phyloP scores from a whole-genome alignment of 1,139 yeast genomes.

The Blastobotrys proliferans region DNA sequence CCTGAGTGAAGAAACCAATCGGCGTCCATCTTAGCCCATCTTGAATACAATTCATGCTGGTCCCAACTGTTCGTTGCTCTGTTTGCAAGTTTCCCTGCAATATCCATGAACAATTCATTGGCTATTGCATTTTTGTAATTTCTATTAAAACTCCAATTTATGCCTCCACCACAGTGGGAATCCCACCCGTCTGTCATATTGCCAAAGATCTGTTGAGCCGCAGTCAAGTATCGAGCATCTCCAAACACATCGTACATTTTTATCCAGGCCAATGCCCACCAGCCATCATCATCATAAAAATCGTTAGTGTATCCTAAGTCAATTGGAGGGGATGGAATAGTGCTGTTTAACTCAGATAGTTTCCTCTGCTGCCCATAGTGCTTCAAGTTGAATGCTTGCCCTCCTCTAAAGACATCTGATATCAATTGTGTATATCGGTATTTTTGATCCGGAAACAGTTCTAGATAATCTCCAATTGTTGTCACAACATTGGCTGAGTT shows the following conservation, averaged over 20 bases:
- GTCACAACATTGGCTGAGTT: slow-evolving; percentile 18
- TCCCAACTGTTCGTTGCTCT: slow-evolving; percentile 7
- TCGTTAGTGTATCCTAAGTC: slow-evolving; percentile 17
- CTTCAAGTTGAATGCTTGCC: too few species aligned
- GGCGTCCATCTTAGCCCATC: slow-evolving; percentile 19
- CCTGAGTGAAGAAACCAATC: slow-evolving; percentile 17
- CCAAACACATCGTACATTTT: slow-evolving; percentile 17
- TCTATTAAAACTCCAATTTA: slow-evolving; percentile 16
- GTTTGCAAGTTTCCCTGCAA: slow-evolving; percentile 17
- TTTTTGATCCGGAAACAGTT: not conserved
- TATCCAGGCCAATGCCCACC: slow-evolving; percentile 24
- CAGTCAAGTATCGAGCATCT: slow-evolving; percentile 12
- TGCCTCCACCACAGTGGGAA: slow-evolving; percentile 19
- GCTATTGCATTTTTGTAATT: slow-evolving; percentile 21
- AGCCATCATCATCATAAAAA: slow-evolving; percentile 21
- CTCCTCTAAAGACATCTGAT: too few species aligned
- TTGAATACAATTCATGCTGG: slow-evolving; percentile 11
- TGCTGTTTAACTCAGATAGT: too few species aligned
- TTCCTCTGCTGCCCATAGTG: too few species aligned
- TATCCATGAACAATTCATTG: slow-evolving; percentile 18
- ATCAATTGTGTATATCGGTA: slow-evolving; percentile 5
- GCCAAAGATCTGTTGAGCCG: slow-evolving; percentile 17
- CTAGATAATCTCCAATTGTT: slow-evolving; percentile 4
- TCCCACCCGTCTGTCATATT: slow-evolving; percentile 19
- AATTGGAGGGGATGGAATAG: slow-evolving; percentile 10